phyloP scores from a whole-genome alignment of 2,329 filamentous ascomycete genomes.

The Cladophialophora immunda region DNA sequence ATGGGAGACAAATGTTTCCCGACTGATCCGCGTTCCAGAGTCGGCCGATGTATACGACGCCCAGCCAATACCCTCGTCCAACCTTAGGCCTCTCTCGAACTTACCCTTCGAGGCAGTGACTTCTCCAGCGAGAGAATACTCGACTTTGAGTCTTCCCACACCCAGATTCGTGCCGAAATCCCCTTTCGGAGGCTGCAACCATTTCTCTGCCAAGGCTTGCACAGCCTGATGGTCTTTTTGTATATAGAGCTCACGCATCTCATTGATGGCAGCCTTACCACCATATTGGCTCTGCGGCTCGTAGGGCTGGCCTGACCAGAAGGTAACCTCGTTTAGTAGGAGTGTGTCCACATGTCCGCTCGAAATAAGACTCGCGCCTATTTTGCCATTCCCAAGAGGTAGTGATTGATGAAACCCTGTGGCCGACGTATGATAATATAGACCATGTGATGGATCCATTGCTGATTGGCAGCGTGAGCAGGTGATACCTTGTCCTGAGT shows the following conservation, averaged over 20 bases:
- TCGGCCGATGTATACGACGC: not conserved
- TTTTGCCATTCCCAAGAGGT: not conserved
- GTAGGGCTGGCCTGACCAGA: conserved; percentile 1
- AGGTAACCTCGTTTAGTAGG: not conserved
- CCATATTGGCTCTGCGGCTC: conserved; percentile 1
- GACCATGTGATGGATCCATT: not conserved
- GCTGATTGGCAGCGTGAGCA: not conserved
- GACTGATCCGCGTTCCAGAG: not conserved
- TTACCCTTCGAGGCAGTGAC: not conserved
- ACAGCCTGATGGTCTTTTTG: not conserved
- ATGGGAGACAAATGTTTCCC: not conserved
- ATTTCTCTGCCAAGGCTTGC: conserved; percentile 1
- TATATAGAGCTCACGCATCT: not conserved
- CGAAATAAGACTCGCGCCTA: not conserved
- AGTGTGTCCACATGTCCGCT: not conserved
- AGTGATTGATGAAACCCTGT: not conserved
- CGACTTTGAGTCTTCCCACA: not conserved
- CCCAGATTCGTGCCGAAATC: conserved; percentile 1
- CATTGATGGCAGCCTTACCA: not conserved
- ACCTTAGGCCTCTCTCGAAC: not conserved
- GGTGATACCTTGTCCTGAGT: not conserved
- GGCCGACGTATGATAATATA: not conserved
- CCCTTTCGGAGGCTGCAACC: conserved; percentile 1
- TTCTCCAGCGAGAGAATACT: not conserved
- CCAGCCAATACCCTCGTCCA: conserved; percentile 1